A percentile compares a stretch with the other conserved stretches of the same genome.
These are phyloP conservation scores for Globisporangium spiculum DNA, from an alignment of 352 stramenopile species.

Conservation along the genomic window DNA sequence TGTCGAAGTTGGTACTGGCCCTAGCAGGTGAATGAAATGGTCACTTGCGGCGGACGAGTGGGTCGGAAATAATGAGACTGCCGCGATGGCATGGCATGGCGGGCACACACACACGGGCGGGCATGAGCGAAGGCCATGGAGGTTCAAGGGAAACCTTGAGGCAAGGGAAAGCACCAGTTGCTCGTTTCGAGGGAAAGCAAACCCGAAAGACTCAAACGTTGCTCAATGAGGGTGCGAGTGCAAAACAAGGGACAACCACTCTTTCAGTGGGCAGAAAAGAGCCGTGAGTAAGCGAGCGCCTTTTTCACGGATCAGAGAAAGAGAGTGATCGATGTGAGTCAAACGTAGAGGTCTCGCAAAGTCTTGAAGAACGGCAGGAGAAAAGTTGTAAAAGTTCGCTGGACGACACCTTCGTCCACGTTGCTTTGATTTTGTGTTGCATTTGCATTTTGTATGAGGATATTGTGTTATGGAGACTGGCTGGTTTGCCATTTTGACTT, in stretches of 20 bases:
- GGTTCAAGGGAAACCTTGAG: conserved; percentile 1
- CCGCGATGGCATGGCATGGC: neutral
- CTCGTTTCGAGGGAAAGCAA: neutral
- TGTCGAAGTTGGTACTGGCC: conserved; percentile 7
- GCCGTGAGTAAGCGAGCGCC: neutral
- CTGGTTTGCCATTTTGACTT: neutral
- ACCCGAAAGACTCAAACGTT: neutral
- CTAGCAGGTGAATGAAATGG: neutral
- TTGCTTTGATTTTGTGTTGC: neutral
- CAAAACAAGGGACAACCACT: neutral
- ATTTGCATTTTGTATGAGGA: neutral
- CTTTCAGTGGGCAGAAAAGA: neutral
- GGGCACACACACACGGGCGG: neutral
- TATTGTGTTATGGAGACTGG: too few species aligned
- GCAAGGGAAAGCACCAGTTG: neutral
- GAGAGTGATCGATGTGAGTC: neutral
- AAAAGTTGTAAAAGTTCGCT: neutral
- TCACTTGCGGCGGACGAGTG: conserved; percentile 1
- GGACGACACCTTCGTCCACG: neutral
- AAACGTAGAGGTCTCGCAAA: neutral
- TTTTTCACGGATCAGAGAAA: conserved; percentile 2
- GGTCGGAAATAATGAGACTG: conserved; percentile 3
- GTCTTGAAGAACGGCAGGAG: neutral
- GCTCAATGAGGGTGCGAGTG: neutral
- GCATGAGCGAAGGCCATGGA: neutral